phyloP scores from a whole-genome alignment of 208 protist genomes.

The Leishmania gerbilli region DNA sequence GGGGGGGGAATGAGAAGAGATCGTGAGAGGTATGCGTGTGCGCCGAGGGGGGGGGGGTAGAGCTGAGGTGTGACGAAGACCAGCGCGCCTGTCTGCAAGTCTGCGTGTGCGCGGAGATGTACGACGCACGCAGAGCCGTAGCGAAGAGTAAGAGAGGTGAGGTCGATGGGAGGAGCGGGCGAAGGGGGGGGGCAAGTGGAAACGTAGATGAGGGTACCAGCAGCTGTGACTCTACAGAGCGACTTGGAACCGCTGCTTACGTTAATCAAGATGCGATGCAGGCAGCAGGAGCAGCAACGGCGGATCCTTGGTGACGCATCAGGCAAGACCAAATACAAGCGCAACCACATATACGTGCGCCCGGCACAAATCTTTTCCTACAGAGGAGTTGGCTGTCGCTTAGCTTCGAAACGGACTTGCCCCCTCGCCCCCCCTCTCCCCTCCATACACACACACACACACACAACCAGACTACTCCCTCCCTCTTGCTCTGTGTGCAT shows the following conservation, averaged over 20 bases:
- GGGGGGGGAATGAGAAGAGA: too few species aligned
- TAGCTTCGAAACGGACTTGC: background rate
- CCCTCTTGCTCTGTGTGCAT: background rate
- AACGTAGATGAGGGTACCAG: background rate
- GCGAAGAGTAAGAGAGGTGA: background rate
- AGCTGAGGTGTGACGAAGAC: background rate
- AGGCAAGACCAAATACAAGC: background rate
- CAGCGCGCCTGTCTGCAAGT: background rate
- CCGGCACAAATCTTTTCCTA: background rate
- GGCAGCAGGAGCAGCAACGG: background rate
- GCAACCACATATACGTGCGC: background rate
- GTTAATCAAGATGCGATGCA: background rate
- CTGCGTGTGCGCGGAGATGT: background rate
- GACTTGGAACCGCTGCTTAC: background rate
- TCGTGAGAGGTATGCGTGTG: too few species aligned
- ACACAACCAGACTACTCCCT: background rate
- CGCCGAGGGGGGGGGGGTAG: background rate
- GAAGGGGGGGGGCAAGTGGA: background rate
- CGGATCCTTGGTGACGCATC: background rate
- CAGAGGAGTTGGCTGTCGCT: background rate
- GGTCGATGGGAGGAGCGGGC: background rate
- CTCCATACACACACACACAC: background rate
- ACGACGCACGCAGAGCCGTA: background rate
- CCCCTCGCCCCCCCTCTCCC: background rate
- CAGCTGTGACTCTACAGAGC: background rate